Evolutionary conservation across 2,329 filamentous ascomycete genomes (phyloP), one percentile per base, ranked within the genome.

Genomic region (Parastagonospora avenae): DNA sequence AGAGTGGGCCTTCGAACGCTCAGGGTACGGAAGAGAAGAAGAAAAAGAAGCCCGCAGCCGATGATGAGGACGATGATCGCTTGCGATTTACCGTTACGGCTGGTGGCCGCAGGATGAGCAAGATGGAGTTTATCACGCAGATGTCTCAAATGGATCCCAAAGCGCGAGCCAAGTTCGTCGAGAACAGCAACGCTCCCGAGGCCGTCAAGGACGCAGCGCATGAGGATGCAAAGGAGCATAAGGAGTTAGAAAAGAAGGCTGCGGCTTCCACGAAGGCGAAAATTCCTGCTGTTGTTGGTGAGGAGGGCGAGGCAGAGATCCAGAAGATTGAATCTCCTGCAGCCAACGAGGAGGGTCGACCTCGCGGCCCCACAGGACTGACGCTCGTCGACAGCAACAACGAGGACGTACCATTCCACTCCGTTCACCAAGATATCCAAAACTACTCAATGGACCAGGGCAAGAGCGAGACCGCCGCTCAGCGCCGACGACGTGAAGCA

Each of bases 11-110:
- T 39, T 57, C 70, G 46, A 50, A 54, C 42, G 41, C 54, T 39
- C 39, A 56, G 43, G 43, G 38, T 9, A 44, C 48, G 11, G 46
- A 60, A 9, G 66, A 66, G 43, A 63, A 64, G 47, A 64, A 66
- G 33, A 59, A 55, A 42, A 64, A 64, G 53, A 55, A 38, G 12
- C 42, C 42, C 8, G 37, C 74, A 10, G 66, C 76, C 3, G 76
- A 81, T n/a, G 81, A 82, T 2, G 80, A 83, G 2, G 89, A 92
- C 50, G 89, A 92, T 59, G 81, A 83, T 11, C 80, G 85, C 48
- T 86, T 93, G 48, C 84, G 90, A 11, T 93, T 92, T 73, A 92
- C 87, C 1, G 89, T 93, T 56, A 85, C 82, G 38, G 85, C 86
- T 30, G 83, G 86, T n/a, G 88, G 88, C 5, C 80, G 82, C 54